Base-by-base conservation (phyloP, 352 stramenopile species). In the Phytophthora palmivora region DNA sequence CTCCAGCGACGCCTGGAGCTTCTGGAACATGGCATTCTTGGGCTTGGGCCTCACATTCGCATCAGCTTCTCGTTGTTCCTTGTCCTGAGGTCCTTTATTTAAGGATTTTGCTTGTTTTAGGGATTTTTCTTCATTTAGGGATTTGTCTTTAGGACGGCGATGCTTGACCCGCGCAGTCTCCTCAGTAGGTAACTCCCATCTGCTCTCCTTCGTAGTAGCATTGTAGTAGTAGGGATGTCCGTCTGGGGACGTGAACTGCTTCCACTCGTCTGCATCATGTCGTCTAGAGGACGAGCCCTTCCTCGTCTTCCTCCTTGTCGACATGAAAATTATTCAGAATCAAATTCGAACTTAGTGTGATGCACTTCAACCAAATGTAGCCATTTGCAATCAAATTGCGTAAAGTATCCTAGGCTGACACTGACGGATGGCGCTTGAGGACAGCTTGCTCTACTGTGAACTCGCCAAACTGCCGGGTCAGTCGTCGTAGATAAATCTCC, bases 201-300 rank as follows among this genome's bases (percentile, higher is more conserved):
- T 72, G 51, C 82, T 91, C 58, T 89, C 79, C 24, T 82, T 75
- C 0, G 79, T 89, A 19, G 75, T 64, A 36, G 76, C 60, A 36
- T 91, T 91, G 62, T 88, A 89, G 54, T 83, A 91, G 57, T 91
- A 89, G 10, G 62, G 46, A 19, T 79, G 75, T 3, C 82, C 82
- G 33, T 91, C 82, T 4, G 79, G 79, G 16, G 81, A 73, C 54
- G 69, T 87, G 59, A 83, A 90, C 49, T 65, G 45, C 59, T 84
- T 61, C 81, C 81, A 91, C 54, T 66, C 64, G 36, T 51, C 63
- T 15, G 48, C 50, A 43, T 44, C 50, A 36, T 64, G 37, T 16
- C 30, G 56, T 32, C 28, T 16, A 32, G 38, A 51, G 8, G 53
- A 47, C 49, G 49, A 57, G 24, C n/a, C 11, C 46, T 50, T 57